Conservation (phyloP, 1,284 basidiomycete genomes). For the Anthracocystis setariae region DNA sequence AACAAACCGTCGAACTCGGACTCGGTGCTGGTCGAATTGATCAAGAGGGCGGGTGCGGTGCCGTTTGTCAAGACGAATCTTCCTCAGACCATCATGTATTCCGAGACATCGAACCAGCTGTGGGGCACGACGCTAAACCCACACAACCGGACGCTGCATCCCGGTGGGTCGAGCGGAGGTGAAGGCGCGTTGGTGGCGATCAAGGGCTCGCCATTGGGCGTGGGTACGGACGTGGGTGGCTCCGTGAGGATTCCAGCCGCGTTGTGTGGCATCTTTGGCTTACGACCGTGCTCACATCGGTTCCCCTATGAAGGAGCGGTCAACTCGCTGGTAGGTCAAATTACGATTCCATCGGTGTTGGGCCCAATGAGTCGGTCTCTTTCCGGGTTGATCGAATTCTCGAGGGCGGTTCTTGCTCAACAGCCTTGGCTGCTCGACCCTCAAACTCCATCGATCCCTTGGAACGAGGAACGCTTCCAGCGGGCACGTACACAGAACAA, state of each 20-base stretch:
- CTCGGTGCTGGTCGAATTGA: slow-evolving; percentile 58
- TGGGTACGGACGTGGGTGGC: slow-evolving; percentile 80
- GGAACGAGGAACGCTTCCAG: slow-evolving; percentile 76
- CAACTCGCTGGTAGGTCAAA: slow-evolving; percentile 71
- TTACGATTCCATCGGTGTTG: slow-evolving; percentile 77
- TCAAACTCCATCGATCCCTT: slow-evolving; percentile 74
- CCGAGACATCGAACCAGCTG: slow-evolving; percentile 70
- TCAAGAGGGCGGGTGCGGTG: slow-evolving; percentile 75
- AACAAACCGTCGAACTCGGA: slow-evolving; percentile 34
- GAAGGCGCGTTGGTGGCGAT: slow-evolving; percentile 75
- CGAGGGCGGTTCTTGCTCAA: slow-evolving; percentile 73
- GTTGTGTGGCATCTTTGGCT: slow-evolving; percentile 76
- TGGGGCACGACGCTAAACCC: slow-evolving; percentile 79
- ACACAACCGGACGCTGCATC: slow-evolving; percentile 70
- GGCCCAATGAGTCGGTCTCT: slow-evolving; percentile 77
- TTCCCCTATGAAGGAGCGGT: slow-evolving; percentile 75
- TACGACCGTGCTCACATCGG: slow-evolving; percentile 78
- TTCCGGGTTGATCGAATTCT: slow-evolving; percentile 75
- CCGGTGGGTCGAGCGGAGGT: slow-evolving; percentile 76
- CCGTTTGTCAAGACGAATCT: slow-evolving; percentile 77
- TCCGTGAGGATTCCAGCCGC: slow-evolving; percentile 75
- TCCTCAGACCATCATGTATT: slow-evolving; percentile 53
- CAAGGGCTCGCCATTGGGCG: slow-evolving; percentile 72
- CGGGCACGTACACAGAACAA: slow-evolving; percentile 30
- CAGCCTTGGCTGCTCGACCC: slow-evolving; percentile 79